Percentiles rank a stretch among this genome's conserved stretches.
Conservation (phyloP, 768 basidiomycete species). For the Boletus reticuloceps region DNA sequence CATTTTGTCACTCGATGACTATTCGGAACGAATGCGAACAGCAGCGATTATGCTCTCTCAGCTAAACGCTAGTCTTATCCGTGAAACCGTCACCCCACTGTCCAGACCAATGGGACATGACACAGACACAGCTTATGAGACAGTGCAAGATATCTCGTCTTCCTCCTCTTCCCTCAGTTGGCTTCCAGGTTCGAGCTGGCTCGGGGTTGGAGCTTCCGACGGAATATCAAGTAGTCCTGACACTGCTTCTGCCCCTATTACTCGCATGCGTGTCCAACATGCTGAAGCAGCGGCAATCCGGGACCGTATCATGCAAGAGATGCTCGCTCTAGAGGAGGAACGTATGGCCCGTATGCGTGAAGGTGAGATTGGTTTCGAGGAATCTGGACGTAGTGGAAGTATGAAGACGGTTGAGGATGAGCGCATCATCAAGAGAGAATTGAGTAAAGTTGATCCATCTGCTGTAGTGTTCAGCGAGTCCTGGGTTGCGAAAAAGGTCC, state of each 20-base stretch:
- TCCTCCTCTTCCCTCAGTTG: constrained; percentile 39
- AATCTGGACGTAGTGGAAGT: constrained; percentile 41
- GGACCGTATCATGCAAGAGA: constrained; percentile 97
- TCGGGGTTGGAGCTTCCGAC: constrained; percentile 27
- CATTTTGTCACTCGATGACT: constrained; percentile 85
- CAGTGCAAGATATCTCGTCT: constrained; percentile 11
- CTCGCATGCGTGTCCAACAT: constrained; percentile 72
- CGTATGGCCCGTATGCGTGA: constrained; percentile 92
- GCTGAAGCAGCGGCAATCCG: constrained; percentile 88
- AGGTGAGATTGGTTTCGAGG: constrained; percentile 57
- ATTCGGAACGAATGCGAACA: constrained; percentile 97
- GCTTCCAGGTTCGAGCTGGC: constrained; percentile 58
- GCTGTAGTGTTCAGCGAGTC: constrained; percentile 95
- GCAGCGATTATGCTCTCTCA: constrained; percentile 99
- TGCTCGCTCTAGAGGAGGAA: constrained; percentile 95
- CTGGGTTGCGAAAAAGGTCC: constrained; percentile 90
- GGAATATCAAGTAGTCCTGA: constrained; percentile 25
- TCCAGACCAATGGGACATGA: constrained; percentile 12
- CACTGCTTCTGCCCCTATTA: constrained; percentile 31
- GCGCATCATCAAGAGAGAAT: constrained; percentile 85
- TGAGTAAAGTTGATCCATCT: constrained; percentile 94
- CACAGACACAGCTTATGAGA: not conserved
- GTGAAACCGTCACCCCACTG: constrained; percentile 43
- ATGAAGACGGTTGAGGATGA: constrained; percentile 85
- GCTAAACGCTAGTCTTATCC: constrained; percentile 76